Evolutionary conservation across 257 asterid genomes (phyloP).

Genomic region (Thymus mandschuricus): DNA sequence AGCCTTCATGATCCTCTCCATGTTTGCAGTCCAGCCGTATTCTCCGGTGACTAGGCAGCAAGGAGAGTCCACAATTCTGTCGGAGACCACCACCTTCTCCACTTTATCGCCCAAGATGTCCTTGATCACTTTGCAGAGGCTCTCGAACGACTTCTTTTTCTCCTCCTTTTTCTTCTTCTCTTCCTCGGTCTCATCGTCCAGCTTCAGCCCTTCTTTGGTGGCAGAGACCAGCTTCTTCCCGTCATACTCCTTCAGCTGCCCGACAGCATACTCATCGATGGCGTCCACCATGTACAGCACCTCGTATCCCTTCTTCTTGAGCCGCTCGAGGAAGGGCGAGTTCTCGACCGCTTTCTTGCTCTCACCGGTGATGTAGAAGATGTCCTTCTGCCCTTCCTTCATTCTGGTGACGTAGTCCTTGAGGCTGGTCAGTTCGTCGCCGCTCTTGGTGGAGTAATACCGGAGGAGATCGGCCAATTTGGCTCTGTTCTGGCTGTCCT

Average conservation of each 20-base stretch:
- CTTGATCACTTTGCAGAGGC: constrained; percentile 69
- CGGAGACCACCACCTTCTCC: constrained; percentile 75
- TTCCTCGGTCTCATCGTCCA: constrained; percentile 70
- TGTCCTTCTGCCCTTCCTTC: constrained; percentile 89
- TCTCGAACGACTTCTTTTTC: constrained; percentile 70
- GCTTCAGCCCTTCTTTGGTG: constrained; percentile 77
- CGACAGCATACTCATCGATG: constrained; percentile 77
- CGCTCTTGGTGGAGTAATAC: constrained; percentile 75
- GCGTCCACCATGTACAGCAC: constrained; percentile 84
- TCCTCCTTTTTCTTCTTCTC: constrained; percentile 71
- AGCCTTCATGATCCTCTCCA: constrained; percentile 85
- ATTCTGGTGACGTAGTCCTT: constrained; percentile 84
- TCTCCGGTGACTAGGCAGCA: constrained; percentile 83
- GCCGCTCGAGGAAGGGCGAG: constrained; percentile 76
- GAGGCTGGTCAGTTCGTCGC: constrained; percentile 78
- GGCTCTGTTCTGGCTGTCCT: constrained; percentile 74
- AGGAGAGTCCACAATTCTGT: constrained; percentile 80
- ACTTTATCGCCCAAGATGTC: constrained; percentile 76
- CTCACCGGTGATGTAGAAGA: constrained; percentile 78
- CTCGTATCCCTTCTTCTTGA: constrained; percentile 82
- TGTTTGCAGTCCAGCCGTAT: constrained; percentile 80
- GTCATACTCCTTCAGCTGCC: constrained; percentile 75
- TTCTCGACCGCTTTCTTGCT: constrained; percentile 82
- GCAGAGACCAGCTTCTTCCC: constrained; percentile 85
- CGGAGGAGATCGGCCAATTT: constrained; percentile 74